Evolutionary conservation across 2,329 filamentous ascomycete genomes (phyloP).

Genomic region (Westerdykella aurantiaca): DNA sequence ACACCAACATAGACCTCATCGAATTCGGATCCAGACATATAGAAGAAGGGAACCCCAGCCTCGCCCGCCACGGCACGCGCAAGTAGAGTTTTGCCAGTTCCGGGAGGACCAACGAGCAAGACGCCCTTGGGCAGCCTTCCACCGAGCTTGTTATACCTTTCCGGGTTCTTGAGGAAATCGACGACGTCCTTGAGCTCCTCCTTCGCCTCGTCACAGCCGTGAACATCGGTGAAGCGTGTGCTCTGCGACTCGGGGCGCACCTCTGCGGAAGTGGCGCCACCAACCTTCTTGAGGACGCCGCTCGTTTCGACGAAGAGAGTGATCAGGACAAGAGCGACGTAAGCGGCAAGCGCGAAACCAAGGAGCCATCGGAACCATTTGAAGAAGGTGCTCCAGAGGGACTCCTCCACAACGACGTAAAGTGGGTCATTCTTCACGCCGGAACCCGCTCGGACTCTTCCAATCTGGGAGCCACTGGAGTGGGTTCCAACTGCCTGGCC

Average conservation of each 20-base stretch:
- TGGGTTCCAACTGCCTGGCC: conserved; percentile 76
- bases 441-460: conserved; percentile 51
- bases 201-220: conserved; percentile 96
- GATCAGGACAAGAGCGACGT: conserved; percentile 71
- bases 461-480: conserved; percentile 60
- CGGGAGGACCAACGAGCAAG: conserved; percentile 86
- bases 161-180: conserved; percentile 89
- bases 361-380: conserved; percentile 86
- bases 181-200: conserved; percentile 96
- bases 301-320: conserved; percentile 78
- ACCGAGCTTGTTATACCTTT: conserved; percentile 87
- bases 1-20: conserved; percentile 98
- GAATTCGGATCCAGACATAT: conserved; percentile 99
- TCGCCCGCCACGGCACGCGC: conserved; percentile 94
- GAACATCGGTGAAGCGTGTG: conserved; percentile 86
- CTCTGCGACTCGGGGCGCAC: conserved; percentile 90
- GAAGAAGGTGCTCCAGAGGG: conserved; percentile 70
- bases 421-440: conserved; percentile 80
- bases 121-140: conserved; percentile 97
- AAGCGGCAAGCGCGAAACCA: conserved; percentile 71
- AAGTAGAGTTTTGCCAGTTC: conserved; percentile 94
- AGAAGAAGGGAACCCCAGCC: conserved; percentile 97
- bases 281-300: conserved; percentile 72
- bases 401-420: conserved; percentile 93
- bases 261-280: conserved; percentile 67